Base-by-base conservation (phyloP, 768 basidiomycete genomes). In the Lentinula guzmanii region DNA sequence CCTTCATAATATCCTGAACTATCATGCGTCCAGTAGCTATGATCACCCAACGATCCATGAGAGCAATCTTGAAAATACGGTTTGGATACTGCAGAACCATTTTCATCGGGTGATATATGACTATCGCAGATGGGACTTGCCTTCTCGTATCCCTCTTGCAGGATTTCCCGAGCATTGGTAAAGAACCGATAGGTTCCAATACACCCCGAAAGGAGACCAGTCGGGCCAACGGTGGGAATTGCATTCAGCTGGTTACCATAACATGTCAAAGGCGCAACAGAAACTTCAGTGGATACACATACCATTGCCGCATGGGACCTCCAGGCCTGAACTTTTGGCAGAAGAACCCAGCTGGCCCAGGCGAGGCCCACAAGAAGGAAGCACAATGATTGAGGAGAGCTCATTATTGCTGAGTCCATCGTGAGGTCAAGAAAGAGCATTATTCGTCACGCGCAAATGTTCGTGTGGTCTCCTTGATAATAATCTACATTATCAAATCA, bases 91-190 rank as follows among this genome's bases (percentile, higher is more conserved):
- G 16, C 9, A 39, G 3, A 54, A 5, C 35, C 8, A 15, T 13
- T 13, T 13, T 16, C 31, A 35, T 35, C 1, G 24, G 15, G 7
- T 5, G 11, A 31, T 0, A 35, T 16, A 9, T 52, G 13, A 21
- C 1, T 33, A 16, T 3, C 11, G 21, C 13, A 34, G 9, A 39
- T 8, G 21, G 16, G 37, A 37, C 53, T 5, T 39, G 21, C 53
- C 53, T 54, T 54, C 21, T 54, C 35, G 21, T 54, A 54, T 54
- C 53, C 53, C 21, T 54, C 53, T 39, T 54, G 53, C 7, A 54
- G 16, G 10, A 54, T 54, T 39, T 54, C 53, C 18, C 16, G n/a
- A 18, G 53, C 53, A 39, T 54, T 34, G 18, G 34, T 37, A 11
- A 37, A 21, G 37, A 54, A 54, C 18, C 18, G 16, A 10, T 39